Base-by-base conservation (phyloP, 2,329 filamentous ascomycete species). In the Scedosporium minutisporum region DNA sequence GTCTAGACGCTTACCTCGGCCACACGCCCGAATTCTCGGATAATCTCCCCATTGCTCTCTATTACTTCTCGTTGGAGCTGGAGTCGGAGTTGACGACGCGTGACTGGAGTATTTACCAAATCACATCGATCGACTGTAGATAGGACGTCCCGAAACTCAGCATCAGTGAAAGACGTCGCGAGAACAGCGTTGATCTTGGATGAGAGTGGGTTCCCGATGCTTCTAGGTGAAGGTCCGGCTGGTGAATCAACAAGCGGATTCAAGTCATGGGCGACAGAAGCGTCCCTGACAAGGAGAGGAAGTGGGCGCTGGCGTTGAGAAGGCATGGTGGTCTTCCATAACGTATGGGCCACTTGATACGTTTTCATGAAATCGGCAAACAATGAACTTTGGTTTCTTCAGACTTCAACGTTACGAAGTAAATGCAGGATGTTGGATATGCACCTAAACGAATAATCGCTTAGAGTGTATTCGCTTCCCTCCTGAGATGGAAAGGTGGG, bases 51-150 rank as follows among this genome's bases (percentile, higher is more conserved):
- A 84, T 97, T 97, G 75, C 89, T 92, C 66, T 93, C 86, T 63
- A 97, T 93, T 44, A 97, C 90, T 71, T 97, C 93, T 72, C 89
- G 93, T 72, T 97, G 92, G 1, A 96, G 81, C 71, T 96, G 87
- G 1, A 96, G 76, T 16, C 93, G 86, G 16, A 97, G 76, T 64
- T 90, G 87, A 5, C 93, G 86, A 60, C 95, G 84, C 2, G 87
- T 88, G 67, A 93, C 89, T 9, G 90, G 82, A 12, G 86, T 90
- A 71, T 96, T 97, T 62, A 82, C 78, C 14, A 92, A 74, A 0
- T 82, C 81, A 42, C 90, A 83, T 59, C 84, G 78, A 74, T 97
- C 93, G 21, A 97, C 78, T 1, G 95, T 85, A 61, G 84, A 80
- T 33, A 99, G 77, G 14, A 92, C 88, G 78, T 96, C 90, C 66